These are phyloP conservation scores for Coniferiporia weirii DNA, from an alignment of 1,284 basidiomycete genomes.

Conservation along the genomic window DNA sequence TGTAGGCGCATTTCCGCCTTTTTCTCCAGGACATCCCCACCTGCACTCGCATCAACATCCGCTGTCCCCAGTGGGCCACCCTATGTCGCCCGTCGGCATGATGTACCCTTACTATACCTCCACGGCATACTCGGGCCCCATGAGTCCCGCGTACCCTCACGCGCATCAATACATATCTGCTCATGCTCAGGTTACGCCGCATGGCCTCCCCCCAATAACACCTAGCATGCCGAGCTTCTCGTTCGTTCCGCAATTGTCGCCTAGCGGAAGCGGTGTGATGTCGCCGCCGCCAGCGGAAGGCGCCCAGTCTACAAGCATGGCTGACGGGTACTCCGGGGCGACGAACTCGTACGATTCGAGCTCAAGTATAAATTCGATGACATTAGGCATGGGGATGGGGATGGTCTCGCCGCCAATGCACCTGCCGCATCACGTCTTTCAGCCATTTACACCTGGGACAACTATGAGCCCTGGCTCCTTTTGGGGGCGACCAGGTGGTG, in stretches of 20 bases:
- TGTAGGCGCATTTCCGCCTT: conserved; percentile 35
- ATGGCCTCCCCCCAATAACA: conserved; percentile 70
- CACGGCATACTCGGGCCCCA: not conserved
- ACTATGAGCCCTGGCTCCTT: conserved; percentile 68
- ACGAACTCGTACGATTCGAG: not conserved
- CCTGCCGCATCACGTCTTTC: conserved; percentile 21
- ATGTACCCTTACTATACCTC: conserved; percentile 1
- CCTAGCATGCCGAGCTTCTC: conserved; percentile 76
- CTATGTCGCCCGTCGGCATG: conserved; percentile 1
- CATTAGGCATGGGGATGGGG: conserved; percentile 15
- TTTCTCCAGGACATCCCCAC: conserved; percentile 12
- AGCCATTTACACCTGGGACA: conserved; percentile 55
- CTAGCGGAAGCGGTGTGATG: conserved; percentile 19
- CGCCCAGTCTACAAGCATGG: not conserved
- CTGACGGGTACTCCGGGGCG: not conserved
- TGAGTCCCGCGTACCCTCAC: conserved; percentile 8
- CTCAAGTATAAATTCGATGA: not conserved
- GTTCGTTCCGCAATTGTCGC: conserved; percentile 46
- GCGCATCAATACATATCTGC: conserved; percentile 19
- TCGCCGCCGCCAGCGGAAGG: conserved; percentile 13
- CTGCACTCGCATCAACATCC: conserved; percentile 6
- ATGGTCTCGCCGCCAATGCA: conserved; percentile 18
- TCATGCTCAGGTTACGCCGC: conserved; percentile 48
- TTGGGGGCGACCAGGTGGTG: conserved; percentile 50
- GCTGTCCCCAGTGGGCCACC: conserved; percentile 11